Conservation (phyloP, 2,329 filamentous ascomycete species). For the Pseudopithomyces maydicus region DNA sequence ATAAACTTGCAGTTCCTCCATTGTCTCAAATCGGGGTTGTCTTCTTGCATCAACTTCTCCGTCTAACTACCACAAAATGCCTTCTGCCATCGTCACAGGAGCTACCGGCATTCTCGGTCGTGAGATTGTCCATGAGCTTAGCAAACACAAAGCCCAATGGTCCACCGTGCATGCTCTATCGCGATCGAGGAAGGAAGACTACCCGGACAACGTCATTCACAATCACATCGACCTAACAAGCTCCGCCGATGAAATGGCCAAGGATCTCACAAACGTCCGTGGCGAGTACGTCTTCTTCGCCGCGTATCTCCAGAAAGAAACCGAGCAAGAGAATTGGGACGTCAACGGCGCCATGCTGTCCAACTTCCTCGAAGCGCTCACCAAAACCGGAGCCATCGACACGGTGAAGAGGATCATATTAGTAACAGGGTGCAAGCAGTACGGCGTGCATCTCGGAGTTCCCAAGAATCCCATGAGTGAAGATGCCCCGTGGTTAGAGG, state of each 20-base stretch:
- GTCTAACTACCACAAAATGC: conserved; percentile 20
- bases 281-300: conserved; percentile 52
- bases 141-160: conserved; percentile 42
- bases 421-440: conserved; percentile 58
- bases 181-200: conserved; percentile 45
- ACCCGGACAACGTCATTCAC: conserved; percentile 46
- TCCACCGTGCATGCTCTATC: conserved; percentile 49
- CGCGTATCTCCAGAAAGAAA: conserved; percentile 48
- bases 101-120: conserved; percentile 48
- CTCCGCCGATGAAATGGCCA: conserved; percentile 44
- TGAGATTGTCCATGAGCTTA: conserved; percentile 47
- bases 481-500: conserved; percentile 51
- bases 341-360: conserved; percentile 53
- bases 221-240: conserved; percentile 45
- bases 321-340: conserved; percentile 42
- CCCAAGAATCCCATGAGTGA: conserved; percentile 56
- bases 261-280: conserved; percentile 40
- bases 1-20: neutral
- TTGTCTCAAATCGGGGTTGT: neutral
- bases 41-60: neutral
- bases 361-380: conserved; percentile 55
- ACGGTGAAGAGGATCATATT: conserved; percentile 56
- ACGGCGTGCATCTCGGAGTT: conserved; percentile 58
- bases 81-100: conserved; percentile 38
- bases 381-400: conserved; percentile 47